Conservation (phyloP, 768 basidiomycete species). For the Sporobolomyces roseus region DNA sequence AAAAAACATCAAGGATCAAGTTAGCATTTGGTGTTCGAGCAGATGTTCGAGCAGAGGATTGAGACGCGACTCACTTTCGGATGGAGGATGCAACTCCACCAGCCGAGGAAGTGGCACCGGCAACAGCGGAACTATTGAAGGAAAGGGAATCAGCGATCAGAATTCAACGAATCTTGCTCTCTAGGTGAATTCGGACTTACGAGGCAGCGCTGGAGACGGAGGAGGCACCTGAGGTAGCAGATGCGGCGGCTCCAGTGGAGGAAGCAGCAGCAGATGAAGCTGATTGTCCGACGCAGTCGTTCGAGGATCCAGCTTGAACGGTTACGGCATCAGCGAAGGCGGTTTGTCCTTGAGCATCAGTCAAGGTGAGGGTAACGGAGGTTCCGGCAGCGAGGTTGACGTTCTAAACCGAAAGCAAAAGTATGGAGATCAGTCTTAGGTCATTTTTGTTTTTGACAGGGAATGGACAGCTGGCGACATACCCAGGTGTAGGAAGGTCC, state of each 20-base stretch:
- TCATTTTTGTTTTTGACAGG: background rate
- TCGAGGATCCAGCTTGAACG: slow-evolving; percentile 15
- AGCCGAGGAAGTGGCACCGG: background rate
- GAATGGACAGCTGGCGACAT: background rate
- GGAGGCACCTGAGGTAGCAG: slow-evolving; percentile 5
- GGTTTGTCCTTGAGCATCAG: slow-evolving; percentile 17
- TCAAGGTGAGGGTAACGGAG: slow-evolving; percentile 34
- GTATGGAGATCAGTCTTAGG: too few relatives aligned
- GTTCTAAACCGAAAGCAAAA: background rate
- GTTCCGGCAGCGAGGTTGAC: slow-evolving; percentile 27
- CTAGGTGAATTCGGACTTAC: background rate
- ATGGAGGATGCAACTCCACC: slow-evolving; percentile 3
- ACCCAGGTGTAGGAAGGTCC: slow-evolving; percentile 32
- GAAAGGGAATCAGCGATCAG: too few relatives aligned
- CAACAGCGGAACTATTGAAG: background rate
- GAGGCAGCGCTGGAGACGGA: background rate
- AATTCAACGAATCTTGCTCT: background rate
- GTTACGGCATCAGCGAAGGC: slow-evolving; percentile 24
- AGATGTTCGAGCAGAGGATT: background rate
- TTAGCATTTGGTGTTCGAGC: background rate
- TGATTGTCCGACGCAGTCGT: slow-evolving; percentile 19
- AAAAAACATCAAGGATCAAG: background rate
- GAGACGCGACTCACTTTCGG: background rate
- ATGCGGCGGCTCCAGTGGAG: background rate
- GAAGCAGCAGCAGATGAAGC: slow-evolving; percentile 4